phyloP scores from a whole-genome alignment of 148 eudicot species.

The Chenopodium quinoa region DNA sequence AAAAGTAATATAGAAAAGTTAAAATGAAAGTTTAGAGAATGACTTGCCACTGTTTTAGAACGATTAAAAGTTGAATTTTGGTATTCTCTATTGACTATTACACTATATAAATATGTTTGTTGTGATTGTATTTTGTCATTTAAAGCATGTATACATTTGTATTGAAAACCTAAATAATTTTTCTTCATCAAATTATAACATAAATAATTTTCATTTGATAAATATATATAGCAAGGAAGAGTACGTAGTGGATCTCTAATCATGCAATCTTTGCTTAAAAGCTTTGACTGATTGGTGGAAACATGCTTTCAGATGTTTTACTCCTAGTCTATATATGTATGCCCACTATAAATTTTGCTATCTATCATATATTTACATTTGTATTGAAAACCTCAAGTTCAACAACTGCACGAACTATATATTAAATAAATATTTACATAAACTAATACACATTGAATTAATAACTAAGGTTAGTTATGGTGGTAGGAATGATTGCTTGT shows the following conservation, averaged over 20 bases:
- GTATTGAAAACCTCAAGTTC: constrained; percentile 22
- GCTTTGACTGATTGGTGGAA: constrained; percentile 30
- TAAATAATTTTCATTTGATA: too few relatives aligned
- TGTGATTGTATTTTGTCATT: too few relatives aligned
- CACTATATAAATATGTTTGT: too few relatives aligned
- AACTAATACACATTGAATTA: not conserved
- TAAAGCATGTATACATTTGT: too few relatives aligned
- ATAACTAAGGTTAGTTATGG: constrained; percentile 20
- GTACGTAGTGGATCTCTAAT: constrained; percentile 19
- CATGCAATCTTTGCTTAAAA: constrained; percentile 37
- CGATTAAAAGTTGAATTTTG: too few relatives aligned
- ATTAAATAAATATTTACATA: too few relatives aligned
- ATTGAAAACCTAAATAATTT: too few relatives aligned
- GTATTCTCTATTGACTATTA: too few relatives aligned
- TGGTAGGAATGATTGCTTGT: constrained; percentile 26
- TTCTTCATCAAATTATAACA: too few relatives aligned
- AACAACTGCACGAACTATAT: constrained; percentile 11
- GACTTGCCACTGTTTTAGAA: too few relatives aligned
- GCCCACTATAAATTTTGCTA: not conserved
- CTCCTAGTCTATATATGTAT: not conserved
- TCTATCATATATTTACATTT: constrained; percentile 9
- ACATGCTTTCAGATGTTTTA: constrained; percentile 17
- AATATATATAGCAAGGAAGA: not conserved
- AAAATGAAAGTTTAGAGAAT: too few relatives aligned
- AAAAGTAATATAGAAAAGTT: too few relatives aligned